A percentile compares a stretch with the other conserved stretches of the same genome.
These are phyloP conservation scores for Aspergillus versicolor DNA, from an alignment of 2,329 filamentous ascomycete species.

Conservation along the genomic window DNA sequence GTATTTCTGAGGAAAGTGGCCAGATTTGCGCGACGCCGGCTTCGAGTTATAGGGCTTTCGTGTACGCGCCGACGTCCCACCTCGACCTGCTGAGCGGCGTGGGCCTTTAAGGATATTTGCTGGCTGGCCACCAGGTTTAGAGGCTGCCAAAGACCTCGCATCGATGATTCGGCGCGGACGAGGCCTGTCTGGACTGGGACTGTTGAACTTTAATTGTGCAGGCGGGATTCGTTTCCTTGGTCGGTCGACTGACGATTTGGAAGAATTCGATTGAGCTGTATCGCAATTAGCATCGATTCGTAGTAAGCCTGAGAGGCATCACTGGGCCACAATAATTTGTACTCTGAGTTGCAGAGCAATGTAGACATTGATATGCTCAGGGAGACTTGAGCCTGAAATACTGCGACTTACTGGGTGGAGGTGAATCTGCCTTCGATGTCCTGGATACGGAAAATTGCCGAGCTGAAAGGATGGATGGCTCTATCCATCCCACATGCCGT, in stretches of 20 bases:
- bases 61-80: constrained; percentile 16
- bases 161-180: constrained; percentile 34
- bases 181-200: constrained; percentile 17
- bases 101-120: constrained; percentile 33
- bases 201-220: constrained; percentile 19
- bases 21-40: constrained; percentile 14
- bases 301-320: background rate
- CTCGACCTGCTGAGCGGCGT: constrained; percentile 23
- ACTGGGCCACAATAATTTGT: background rate
- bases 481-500: constrained; percentile 14
- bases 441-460: constrained; percentile 30
- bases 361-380: background rate
- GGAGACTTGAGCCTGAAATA: background rate
- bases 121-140: constrained; percentile 26
- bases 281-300: background rate
- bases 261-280: background rate
- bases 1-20: constrained; percentile 10
- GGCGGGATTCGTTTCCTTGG: constrained; percentile 15
- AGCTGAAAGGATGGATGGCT: constrained; percentile 14
- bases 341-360: background rate
- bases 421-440: constrained; percentile 17
- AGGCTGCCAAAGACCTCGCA: constrained; percentile 37
- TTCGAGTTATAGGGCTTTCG: constrained; percentile 23
- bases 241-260: background rate
- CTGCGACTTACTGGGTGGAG: constrained; percentile 24